phyloP scores from a whole-genome alignment of 1,284 basidiomycete species.

The Sporisorium graminicola region DNA sequence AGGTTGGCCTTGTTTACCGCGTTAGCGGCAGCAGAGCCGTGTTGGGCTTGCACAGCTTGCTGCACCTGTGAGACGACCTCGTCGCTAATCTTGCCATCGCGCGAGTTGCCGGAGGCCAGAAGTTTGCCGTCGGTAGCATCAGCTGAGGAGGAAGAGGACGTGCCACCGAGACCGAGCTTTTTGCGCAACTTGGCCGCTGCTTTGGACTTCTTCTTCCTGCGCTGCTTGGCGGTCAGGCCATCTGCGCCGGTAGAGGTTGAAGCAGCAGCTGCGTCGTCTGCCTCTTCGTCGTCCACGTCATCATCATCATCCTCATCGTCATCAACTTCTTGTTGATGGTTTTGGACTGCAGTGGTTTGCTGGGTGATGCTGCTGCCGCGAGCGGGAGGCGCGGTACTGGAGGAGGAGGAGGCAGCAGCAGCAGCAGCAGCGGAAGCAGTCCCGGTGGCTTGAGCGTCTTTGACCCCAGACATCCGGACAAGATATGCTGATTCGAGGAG shows the following conservation, averaged over 20 bases:
- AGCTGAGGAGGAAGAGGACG: background rate
- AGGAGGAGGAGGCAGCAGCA: background rate
- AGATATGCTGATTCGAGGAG: too few relatives aligned
- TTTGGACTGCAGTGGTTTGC: background rate
- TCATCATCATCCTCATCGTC: constrained; percentile 24
- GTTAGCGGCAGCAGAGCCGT: constrained; percentile 51
- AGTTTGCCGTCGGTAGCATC: constrained; percentile 28
- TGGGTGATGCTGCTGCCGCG: constrained; percentile 1
- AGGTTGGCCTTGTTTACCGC: constrained; percentile 56
- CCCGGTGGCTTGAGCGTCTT: background rate
- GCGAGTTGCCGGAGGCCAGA: constrained; percentile 28
- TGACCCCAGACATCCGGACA: constrained; percentile 21
- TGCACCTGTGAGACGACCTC: constrained; percentile 56
- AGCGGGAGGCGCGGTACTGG: constrained; percentile 2
- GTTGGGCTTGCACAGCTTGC: constrained; percentile 43
- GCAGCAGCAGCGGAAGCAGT: constrained; percentile 9
- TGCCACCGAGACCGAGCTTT: constrained; percentile 48
- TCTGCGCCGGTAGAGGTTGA: constrained; percentile 9
- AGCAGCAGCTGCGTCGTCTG: constrained; percentile 13
- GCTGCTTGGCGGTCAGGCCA: constrained; percentile 47
- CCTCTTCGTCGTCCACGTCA: constrained; percentile 20
- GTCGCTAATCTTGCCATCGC: constrained; percentile 46
- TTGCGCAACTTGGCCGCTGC: constrained; percentile 59
- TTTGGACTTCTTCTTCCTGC: constrained; percentile 63
- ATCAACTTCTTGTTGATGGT: constrained; percentile 17